A percentile compares a stretch with the other conserved stretches of the same genome.
Conservation (phyloP, 805 yeast species). For the Kazachstania viticola region DNA sequence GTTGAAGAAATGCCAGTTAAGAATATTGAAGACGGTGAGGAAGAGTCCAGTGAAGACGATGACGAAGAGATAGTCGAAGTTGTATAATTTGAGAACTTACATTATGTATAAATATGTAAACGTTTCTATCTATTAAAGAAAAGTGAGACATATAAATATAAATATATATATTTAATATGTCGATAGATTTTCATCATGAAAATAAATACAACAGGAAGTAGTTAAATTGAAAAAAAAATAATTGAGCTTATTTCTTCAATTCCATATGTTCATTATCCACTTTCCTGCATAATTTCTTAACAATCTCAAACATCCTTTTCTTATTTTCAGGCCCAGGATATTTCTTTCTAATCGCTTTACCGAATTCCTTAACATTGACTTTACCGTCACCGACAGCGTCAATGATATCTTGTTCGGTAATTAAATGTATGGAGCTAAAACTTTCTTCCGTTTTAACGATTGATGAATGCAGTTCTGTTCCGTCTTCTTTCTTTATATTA, state of each 20-base stretch:
- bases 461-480: constrained; percentile 9
- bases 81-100: constrained; percentile 10
- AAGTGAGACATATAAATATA: neutral
- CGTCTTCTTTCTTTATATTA: constrained; percentile 2
- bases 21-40: constrained; percentile 31
- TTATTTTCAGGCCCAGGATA: constrained; percentile 24
- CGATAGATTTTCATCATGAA: neutral
- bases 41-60: constrained; percentile 11
- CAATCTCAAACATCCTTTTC: constrained; percentile 21
- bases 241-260: constrained; percentile 13
- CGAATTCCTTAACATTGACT: constrained; percentile 42
- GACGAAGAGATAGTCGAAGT: constrained; percentile 30
- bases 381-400: constrained; percentile 36
- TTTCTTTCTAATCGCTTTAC: constrained; percentile 49
- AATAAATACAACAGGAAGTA: too few species aligned
- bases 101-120: neutral
- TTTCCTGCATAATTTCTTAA: constrained; percentile 21
- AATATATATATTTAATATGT: neutral
- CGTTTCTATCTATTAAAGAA: neutral
- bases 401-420: constrained; percentile 65
- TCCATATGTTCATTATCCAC: constrained; percentile 25
- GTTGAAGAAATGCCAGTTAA: constrained; percentile 37
- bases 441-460: constrained; percentile 32
- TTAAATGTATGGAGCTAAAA: constrained; percentile 21
- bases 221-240: neutral